phyloP scores from a whole-genome alignment of 192 early-diverging fungal genomes.

The Coemansia interrupta region DNA sequence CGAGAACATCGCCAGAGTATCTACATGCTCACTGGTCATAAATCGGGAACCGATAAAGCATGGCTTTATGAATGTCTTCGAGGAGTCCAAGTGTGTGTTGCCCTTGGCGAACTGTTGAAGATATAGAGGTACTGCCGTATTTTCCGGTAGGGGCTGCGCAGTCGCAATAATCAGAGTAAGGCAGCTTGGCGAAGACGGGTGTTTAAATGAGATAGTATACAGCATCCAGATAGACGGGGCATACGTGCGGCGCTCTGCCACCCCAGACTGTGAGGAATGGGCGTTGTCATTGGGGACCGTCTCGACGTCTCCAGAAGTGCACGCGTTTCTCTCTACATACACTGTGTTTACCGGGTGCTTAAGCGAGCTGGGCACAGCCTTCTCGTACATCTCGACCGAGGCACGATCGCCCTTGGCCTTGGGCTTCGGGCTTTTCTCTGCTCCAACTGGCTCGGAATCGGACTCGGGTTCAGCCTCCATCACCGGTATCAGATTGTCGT shows the following conservation, averaged over 20 bases:
- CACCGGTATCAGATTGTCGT: slow-evolving; percentile 68
- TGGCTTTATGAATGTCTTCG: slow-evolving; percentile 10
- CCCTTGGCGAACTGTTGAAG: slow-evolving; percentile 17
- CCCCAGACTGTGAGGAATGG: too few relatives aligned
- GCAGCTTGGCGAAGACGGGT: slow-evolving; percentile 13
- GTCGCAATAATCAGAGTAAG: slow-evolving; percentile 17
- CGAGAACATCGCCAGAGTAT: slow-evolving; percentile 56
- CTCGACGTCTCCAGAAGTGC: too few relatives aligned
- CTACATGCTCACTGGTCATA: slow-evolving; percentile 35
- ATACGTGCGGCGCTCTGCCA: not conserved
- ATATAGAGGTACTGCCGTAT: slow-evolving; percentile 34
- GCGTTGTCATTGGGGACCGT: too few relatives aligned
- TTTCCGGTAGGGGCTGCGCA: slow-evolving; percentile 16
- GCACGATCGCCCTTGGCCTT: not conserved
- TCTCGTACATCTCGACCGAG: not conserved
- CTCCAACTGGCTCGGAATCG: slow-evolving; percentile 1
- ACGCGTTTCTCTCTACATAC: too few relatives aligned
- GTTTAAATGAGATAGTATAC: slow-evolving; percentile 23
- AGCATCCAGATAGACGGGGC: slow-evolving; percentile 26
- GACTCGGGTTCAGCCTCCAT: slow-evolving; percentile 8
- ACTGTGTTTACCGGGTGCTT: too few relatives aligned
- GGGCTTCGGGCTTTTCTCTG: not conserved
- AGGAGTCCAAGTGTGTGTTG: slow-evolving; percentile 5
- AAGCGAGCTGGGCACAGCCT: not conserved
- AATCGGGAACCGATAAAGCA: slow-evolving; percentile 23